Percentiles rank a stretch among this genome's conserved stretches.
phyloP scores from a whole-genome alignment of 129 eudicot species.

The Sambucus nigra region DNA sequence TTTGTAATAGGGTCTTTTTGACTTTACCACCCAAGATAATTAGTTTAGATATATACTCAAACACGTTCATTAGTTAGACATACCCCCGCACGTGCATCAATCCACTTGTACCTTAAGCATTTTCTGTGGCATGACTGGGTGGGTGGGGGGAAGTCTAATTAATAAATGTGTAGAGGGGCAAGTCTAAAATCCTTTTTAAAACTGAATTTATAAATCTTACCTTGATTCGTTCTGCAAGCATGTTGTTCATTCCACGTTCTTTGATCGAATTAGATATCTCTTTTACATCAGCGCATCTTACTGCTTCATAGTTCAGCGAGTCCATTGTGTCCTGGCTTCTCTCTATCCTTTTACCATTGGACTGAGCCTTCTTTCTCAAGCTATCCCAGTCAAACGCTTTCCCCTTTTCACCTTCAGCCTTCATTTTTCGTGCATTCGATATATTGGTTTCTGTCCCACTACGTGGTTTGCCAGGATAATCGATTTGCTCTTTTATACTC shows the following conservation, averaged over 20 bases:
- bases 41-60: not conserved
- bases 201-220: conserved; percentile 17
- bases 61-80: not conserved
- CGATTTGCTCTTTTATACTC: conserved; percentile 22
- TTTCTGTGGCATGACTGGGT: no score
- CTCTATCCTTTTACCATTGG: conserved; percentile 29
- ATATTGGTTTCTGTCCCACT: conserved; percentile 8
- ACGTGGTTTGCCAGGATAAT: conserved; percentile 18
- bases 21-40: no score
- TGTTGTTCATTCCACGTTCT: conserved; percentile 96
- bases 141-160: not conserved
- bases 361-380: conserved; percentile 48
- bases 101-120: no score
- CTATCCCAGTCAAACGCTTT: conserved; percentile 74
- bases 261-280: conserved; percentile 70
- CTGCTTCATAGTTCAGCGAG: conserved; percentile 82
- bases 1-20: no score
- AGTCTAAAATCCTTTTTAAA: not conserved
- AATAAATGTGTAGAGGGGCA: not conserved
- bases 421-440: conserved; percentile 44
- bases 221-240: conserved; percentile 89
- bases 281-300: conserved; percentile 59
- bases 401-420: conserved; percentile 38
- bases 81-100: no score
- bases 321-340: conserved; percentile 53